Base-by-base conservation (phyloP, 1,284 basidiomycete genomes). In the Moesziomyces sp. region DNA sequence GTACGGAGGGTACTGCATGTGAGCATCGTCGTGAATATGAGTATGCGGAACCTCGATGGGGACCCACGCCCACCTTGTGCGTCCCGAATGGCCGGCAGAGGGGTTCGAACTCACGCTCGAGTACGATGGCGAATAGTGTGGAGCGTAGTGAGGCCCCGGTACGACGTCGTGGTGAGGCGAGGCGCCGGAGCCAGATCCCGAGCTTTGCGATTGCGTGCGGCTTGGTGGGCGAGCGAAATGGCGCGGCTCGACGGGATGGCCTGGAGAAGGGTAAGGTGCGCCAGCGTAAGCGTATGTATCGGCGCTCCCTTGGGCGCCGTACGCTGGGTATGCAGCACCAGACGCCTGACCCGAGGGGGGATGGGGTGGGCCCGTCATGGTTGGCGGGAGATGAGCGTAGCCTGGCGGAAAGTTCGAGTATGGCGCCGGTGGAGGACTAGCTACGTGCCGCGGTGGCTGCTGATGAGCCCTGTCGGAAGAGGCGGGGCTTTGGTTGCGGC, bases 11-110 rank as follows among this genome's bases (percentile, higher is more conserved):
- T 72, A 72, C 49, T 72, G 69, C 43, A 60, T 3, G 52, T 67
- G 63, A 28, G 49, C 59, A 23, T 67, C 69, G 38, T 72, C 69
- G 0, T 46, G 38, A 38, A 53, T 53, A 62, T 72, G 63, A 66
- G 59, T 24, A 52, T 63, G 63, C 9, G 69, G 53, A 35, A 72
- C 64, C 43, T 72, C 69, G 23, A 72, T 58, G 6, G 58, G 69
- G n/a, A 72, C 69, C 69, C 69, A 72, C 21, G 69, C 69, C 69
- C 69, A 72, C 53, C 69, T 67, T n/a, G 63, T 72, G 49, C 63
- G 69, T 40, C 52, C 63, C 19, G 57, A 38, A 38, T 66, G 69
- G 24, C 47, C 59, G 26, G 28, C 26, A 21, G 58, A 45, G 58
- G 63, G 63, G 46, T 57, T 56, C 1, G 53, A 38, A 60, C 49